Conservation (phyloP, 1,284 basidiomycete species). For the Papiliotrema terrestris region DNA sequence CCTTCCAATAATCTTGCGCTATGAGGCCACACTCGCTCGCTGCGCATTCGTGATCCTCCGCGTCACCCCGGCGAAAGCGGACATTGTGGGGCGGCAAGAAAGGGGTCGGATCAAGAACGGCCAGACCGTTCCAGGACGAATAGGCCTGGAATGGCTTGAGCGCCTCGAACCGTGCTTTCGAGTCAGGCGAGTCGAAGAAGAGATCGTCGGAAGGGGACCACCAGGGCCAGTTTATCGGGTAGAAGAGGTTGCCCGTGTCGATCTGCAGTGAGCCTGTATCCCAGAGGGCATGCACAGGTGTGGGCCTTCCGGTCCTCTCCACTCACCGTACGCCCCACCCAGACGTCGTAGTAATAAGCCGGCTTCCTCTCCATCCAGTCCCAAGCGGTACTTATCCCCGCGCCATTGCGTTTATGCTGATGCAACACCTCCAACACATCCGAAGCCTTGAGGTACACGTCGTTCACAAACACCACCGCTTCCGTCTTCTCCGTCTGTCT, state of each 20-base stretch:
- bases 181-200: slow-evolving; percentile 34
- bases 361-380: slow-evolving; percentile 46
- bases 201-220: slow-evolving; percentile 44
- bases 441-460: slow-evolving; percentile 44
- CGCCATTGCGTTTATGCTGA: slow-evolving; percentile 34
- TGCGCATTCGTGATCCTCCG: slow-evolving; percentile 38
- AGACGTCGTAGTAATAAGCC: slow-evolving; percentile 48
- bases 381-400: slow-evolving; percentile 45
- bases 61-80: slow-evolving; percentile 39
- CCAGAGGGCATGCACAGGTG: background rate
- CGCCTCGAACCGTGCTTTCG: slow-evolving; percentile 17
- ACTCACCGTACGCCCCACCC: slow-evolving; percentile 47
- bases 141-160: slow-evolving; percentile 48
- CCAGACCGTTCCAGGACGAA: slow-evolving; percentile 47
- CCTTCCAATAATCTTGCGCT: slow-evolving; percentile 46
- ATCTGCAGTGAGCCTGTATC: slow-evolving; percentile 22
- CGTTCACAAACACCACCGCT: slow-evolving; percentile 48
- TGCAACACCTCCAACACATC: slow-evolving; percentile 46
- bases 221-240: slow-evolving; percentile 41
- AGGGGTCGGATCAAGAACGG: slow-evolving; percentile 35
- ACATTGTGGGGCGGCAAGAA: slow-evolving; percentile 37
- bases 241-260: slow-evolving; percentile 48
- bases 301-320: background rate
- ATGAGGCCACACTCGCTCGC: slow-evolving; percentile 45
- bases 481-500: slow-evolving; percentile 20